Conservation (phyloP, 1,284 basidiomycete species). For the Cystobasidiaceae sp. region DNA sequence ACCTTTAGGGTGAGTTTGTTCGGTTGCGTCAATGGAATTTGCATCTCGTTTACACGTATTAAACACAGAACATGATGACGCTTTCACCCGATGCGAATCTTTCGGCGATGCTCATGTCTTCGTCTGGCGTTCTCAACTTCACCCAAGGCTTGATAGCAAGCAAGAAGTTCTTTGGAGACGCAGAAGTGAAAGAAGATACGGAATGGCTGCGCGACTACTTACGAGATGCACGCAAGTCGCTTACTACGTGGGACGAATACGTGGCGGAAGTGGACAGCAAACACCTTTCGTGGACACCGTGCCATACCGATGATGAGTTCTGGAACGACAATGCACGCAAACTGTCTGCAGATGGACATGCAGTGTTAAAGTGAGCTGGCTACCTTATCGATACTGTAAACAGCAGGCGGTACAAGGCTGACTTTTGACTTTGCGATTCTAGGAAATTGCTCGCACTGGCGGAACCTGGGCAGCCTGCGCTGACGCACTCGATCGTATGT, state of each 20-base stretch:
- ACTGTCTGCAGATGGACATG: conserved; percentile 72
- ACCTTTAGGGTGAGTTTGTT: conserved; percentile 67
- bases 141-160: conserved; percentile 67
- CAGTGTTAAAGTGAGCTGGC: conserved; percentile 65
- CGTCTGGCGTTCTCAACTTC: conserved; percentile 66
- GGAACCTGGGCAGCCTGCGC: conserved; percentile 63
- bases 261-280: conserved; percentile 83
- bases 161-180: conserved; percentile 91
- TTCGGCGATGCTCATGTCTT: conserved; percentile 83
- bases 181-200: conserved; percentile 80
- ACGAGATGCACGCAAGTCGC: conserved; percentile 70
- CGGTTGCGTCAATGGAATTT: background rate
- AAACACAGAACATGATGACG: conserved; percentile 69
- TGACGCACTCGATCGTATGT: conserved; percentile 71
- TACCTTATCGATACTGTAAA: background rate
- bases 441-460: conserved; percentile 70
- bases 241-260: conserved; percentile 98
- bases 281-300: conserved; percentile 85
- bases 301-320: conserved; percentile 92
- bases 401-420: background rate
- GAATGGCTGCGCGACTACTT: conserved; percentile 78
- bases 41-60: conserved; percentile 2
- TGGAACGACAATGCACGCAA: conserved; percentile 91
- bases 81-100: conserved; percentile 78
- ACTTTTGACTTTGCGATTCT: background rate